Evolutionary conservation across 257 asterid species (phyloP).

Genomic region (Solanum sparsipilum): DNA sequence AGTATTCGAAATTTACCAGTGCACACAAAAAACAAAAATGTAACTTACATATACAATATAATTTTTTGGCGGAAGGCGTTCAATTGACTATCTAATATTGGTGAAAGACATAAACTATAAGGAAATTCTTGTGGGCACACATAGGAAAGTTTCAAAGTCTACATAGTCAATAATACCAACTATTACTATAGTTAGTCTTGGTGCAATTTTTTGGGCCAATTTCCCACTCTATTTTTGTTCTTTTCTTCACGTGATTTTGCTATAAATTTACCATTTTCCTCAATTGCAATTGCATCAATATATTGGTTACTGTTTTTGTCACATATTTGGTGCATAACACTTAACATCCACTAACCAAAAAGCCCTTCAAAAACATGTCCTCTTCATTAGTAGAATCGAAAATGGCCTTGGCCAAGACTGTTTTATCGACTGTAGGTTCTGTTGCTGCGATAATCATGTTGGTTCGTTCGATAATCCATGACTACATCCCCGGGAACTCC

Average conservation of each 20-base stretch:
- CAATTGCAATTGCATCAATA: not conserved
- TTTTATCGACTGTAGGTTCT: conserved; percentile 5
- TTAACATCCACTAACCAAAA: not conserved
- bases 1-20: not conserved
- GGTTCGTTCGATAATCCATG: not conserved
- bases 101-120: no score
- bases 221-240: not conserved
- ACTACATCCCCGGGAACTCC: conserved; percentile 9
- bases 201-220: not conserved
- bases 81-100: no score
- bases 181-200: not conserved
- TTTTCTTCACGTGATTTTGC: not conserved
- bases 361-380: not conserved
- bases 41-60: not conserved
- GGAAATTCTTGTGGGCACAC: no score
- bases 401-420: not conserved
- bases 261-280: not conserved
- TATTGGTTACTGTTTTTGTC: not conserved
- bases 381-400: not conserved
- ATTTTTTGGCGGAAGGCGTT: no score
- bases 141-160: not conserved
- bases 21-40: not conserved
- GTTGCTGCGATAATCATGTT: conserved; percentile 7
- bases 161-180: not conserved
- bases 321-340: not conserved